phyloP scores from a whole-genome alignment of 2,329 filamentous ascomycete genomes.

The Phoma sp. region DNA sequence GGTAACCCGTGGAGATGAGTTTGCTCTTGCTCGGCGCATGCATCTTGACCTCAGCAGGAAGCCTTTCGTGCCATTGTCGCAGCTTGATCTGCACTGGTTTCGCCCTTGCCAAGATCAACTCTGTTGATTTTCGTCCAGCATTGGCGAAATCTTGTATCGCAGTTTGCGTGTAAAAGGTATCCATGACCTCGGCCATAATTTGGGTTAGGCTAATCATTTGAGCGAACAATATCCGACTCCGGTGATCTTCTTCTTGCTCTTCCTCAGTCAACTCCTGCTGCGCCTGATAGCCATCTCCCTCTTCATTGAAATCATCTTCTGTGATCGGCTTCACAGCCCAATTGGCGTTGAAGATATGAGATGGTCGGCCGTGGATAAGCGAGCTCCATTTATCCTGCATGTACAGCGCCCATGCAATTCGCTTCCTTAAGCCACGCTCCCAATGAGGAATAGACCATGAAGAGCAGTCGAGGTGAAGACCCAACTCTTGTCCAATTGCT shows the following conservation, averaged over 20 bases:
- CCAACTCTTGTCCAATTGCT: constrained; percentile 84
- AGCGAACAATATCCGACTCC: constrained; percentile 72
- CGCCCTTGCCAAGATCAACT: constrained; percentile 74
- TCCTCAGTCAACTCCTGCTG: constrained; percentile 57
- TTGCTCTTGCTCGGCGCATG: constrained; percentile 57
- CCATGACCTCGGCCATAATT: constrained; percentile 79
- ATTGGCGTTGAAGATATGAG: constrained; percentile 72
- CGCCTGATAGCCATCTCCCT: constrained; percentile 60
- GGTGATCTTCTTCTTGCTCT: constrained; percentile 66
- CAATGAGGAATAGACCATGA: constrained; percentile 86
- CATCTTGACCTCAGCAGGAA: constrained; percentile 70
- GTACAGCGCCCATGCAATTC: constrained; percentile 88
- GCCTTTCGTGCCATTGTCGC: constrained; percentile 78
- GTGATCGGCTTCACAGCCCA: constrained; percentile 77
- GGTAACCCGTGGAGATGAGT: constrained; percentile 62
- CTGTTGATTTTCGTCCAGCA: constrained; percentile 72
- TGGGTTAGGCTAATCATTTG: constrained; percentile 78
- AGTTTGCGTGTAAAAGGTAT: constrained; percentile 80
- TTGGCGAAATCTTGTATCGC: constrained; percentile 72
- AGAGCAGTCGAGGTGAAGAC: constrained; percentile 85
- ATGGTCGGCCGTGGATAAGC: constrained; percentile 82
- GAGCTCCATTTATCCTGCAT: constrained; percentile 96
- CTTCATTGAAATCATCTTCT: constrained; percentile 74
- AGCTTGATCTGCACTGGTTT: constrained; percentile 84
- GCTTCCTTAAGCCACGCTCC: constrained; percentile 84